Evolutionary conservation across 2,329 filamentous ascomycete genomes (phyloP), one percentile per base, ranked within the genome.

Genomic region (Arthrobotrys entomopaga): DNA sequence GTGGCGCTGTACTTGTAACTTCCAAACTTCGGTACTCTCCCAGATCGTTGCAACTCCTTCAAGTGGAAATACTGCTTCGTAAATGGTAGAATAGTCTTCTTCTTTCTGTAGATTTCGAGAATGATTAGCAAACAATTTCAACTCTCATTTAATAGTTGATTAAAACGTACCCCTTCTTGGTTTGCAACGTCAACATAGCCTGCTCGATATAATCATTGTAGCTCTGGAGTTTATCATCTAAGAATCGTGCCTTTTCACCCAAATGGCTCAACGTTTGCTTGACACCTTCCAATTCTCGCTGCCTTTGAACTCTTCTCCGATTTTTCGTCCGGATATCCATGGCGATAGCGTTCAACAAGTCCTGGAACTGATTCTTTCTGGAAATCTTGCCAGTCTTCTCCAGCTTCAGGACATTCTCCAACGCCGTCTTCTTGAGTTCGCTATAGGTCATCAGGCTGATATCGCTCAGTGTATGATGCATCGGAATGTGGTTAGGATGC

Each of bases 171-270:
- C 90, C 93, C 83, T 97, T 97, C 82, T 97, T 96, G 83, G 91
- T 97, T 82, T 98, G 95, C 70, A 99, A 85, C 3, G 96, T 99
- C 73, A 93, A 87, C 92, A 99, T 97, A 56, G 95, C 94, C 82
- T 97, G 93, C 83, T 99, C 96, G 80, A 99, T 97, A 82, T 99
- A 99, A 83, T 99, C 93, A 81, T 99, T 97, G 83, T 99, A 99
- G 77, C 90, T 95, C 85, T 97, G 97, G 74, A 96, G 88, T 83
- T 99, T 95, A 78, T 93, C 91, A 80, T 99, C 95, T 8, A 99
- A 87, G 82, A 96, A 99, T 77, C 89, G 87, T 42, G 94, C 93
- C 83, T 99, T 95, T 78, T 93, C 88, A 81, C 92, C 89, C 75
- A 96, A 83, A 77, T 93, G 91, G 49, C 85, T 82, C 15, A 95